Evolutionary conservation across 805 yeast genomes (phyloP).

Genomic region (Cyberlindnera euphorbiiphila): DNA sequence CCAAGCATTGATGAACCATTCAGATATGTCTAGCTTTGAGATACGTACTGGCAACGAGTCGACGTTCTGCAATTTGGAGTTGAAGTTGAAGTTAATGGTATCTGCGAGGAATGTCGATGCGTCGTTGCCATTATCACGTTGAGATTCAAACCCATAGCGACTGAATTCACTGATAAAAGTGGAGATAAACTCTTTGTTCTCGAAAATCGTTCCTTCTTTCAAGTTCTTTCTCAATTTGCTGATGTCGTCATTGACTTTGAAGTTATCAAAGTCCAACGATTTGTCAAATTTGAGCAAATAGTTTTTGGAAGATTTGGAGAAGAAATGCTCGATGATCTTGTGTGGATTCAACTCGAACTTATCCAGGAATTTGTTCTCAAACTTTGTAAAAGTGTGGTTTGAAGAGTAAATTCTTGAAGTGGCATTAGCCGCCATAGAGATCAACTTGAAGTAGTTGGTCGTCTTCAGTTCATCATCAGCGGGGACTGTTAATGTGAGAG

Average conservation of each 20-base stretch:
- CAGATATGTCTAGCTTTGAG: slow-evolving; percentile 34
- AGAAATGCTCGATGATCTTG: slow-evolving; percentile 31
- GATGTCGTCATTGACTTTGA: slow-evolving; percentile 26
- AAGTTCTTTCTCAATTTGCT: slow-evolving; percentile 24
- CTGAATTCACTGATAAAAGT: slow-evolving; percentile 27
- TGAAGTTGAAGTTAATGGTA: slow-evolving; percentile 29
- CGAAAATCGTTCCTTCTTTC: slow-evolving; percentile 24
- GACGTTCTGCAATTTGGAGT: slow-evolving; percentile 24
- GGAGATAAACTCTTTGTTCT: slow-evolving; percentile 24
- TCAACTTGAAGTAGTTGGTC: slow-evolving; percentile 32
- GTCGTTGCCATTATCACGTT: slow-evolving; percentile 18
- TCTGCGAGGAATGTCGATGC: slow-evolving; percentile 26
- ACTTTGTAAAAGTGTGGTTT: slow-evolving; percentile 34
- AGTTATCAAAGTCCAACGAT: slow-evolving; percentile 28
- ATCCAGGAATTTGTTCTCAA: slow-evolving; percentile 37
- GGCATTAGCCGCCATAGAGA: slow-evolving; percentile 35
- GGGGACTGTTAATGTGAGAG: slow-evolving; percentile 34
- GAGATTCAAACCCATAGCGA: slow-evolving; percentile 26
- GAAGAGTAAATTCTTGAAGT: slow-evolving; percentile 31
- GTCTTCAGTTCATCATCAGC: slow-evolving; percentile 16
- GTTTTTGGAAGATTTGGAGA: slow-evolving; percentile 34
- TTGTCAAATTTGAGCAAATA: slow-evolving; percentile 32
- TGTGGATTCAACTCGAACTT: slow-evolving; percentile 39
- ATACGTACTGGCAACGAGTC: slow-evolving; percentile 31
- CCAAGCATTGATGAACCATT: slow-evolving; percentile 39